Conservation (phyloP, 768 basidiomycete species). For the Leccinum fibrillosum region DNA sequence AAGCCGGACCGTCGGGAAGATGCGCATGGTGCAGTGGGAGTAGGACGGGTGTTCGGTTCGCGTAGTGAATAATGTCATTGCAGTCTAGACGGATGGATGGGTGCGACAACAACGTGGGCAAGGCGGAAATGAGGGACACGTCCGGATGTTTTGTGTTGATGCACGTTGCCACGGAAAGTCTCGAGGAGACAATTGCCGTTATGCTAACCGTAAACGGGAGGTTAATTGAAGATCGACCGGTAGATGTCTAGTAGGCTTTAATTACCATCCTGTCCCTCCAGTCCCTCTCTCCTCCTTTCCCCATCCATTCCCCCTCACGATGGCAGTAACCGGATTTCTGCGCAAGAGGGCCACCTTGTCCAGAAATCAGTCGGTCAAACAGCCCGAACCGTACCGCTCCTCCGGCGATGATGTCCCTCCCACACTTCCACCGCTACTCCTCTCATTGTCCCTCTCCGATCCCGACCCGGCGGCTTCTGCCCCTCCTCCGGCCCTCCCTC, state of each 20-base stretch:
- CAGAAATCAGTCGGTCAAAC: background rate
- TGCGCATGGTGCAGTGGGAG: slow-evolving; percentile 9
- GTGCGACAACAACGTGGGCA: slow-evolving; percentile 13
- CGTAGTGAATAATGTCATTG: slow-evolving; percentile 1
- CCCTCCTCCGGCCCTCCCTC: background rate
- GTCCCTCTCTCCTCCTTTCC: background rate
- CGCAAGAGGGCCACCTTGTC: slow-evolving; percentile 43
- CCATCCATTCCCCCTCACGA: background rate
- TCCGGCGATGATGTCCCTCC: slow-evolving; percentile 20
- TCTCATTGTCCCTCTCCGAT: slow-evolving; percentile 34
- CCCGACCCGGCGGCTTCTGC: slow-evolving; percentile 18
- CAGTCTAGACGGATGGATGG: background rate
- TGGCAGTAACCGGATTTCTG: slow-evolving; percentile 51
- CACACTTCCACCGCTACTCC: slow-evolving; percentile 41
- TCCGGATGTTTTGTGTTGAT: background rate
- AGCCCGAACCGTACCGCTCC: background rate
- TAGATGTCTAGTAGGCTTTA: slow-evolving; percentile 3
- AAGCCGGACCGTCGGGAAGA: slow-evolving; percentile 8
- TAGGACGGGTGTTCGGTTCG: slow-evolving; percentile 10
- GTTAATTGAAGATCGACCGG: slow-evolving; percentile 19
- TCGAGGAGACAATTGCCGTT: slow-evolving; percentile 8
- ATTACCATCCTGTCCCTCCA: background rate
- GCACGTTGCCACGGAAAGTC: slow-evolving; percentile 7
- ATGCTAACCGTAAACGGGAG: slow-evolving; percentile 11
- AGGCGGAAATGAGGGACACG: slow-evolving; percentile 17